Evolutionary conservation across 2,329 filamentous ascomycete genomes (phyloP).

Genomic region (Neurospora sp.): DNA sequence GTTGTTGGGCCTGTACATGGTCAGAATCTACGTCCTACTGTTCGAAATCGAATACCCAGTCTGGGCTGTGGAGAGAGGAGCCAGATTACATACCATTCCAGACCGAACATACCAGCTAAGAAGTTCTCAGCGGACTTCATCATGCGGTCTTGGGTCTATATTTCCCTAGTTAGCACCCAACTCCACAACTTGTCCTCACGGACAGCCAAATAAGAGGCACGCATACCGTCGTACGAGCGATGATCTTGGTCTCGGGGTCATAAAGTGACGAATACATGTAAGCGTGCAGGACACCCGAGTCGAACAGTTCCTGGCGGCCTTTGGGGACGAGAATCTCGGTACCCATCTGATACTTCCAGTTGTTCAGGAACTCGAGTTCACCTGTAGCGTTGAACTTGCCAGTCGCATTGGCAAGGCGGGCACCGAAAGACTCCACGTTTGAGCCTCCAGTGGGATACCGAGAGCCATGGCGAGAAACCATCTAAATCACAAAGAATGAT

Average conservation of each 20-base stretch:
- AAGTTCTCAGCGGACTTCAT: conserved; percentile 69
- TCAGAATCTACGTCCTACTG: neutral
- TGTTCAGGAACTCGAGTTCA: conserved; percentile 54
- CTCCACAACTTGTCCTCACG: neutral
- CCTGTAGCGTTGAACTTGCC: conserved; percentile 47
- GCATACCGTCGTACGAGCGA: conserved; percentile 56
- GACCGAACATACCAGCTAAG: conserved; percentile 68
- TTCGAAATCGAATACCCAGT: no score
- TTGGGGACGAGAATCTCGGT: conserved; percentile 62
- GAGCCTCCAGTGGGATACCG: conserved; percentile 59
- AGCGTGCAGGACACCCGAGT: conserved; percentile 59
- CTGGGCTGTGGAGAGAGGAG: neutral
- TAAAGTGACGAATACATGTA: conserved; percentile 66
- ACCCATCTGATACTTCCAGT: conserved; percentile 61
- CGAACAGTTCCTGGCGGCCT: conserved; percentile 61
- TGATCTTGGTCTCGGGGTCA: conserved; percentile 61
- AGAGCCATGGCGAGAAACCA: conserved; percentile 65
- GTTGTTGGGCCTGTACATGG: conserved; percentile 45
- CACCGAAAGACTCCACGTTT: conserved; percentile 44
- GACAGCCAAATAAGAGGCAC: neutral
- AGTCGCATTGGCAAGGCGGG: conserved; percentile 42
- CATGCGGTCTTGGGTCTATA: conserved; percentile 64
- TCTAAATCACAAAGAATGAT: conserved; percentile 29
- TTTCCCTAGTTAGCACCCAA: neutral
- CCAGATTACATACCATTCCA: conserved; percentile 44